Base-by-base conservation (phyloP, 345 rosid genomes). In the Eucalyptus dawsonii region DNA sequence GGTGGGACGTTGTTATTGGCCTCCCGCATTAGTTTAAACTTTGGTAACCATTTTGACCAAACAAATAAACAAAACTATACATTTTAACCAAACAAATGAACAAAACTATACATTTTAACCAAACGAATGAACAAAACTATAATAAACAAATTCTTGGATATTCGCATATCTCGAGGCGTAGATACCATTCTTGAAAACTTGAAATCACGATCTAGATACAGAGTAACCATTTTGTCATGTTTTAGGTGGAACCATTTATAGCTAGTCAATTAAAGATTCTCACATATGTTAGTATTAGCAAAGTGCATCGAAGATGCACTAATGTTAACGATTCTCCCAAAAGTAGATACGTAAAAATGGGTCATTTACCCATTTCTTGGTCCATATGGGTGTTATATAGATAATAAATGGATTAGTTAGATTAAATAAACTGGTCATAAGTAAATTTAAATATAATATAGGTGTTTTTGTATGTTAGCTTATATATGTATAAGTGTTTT, bases 161-260 rank as follows among this genome's bases (percentile, higher is more conserved):
- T 56, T 56, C 62, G 58, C 25, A 56, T 56, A 5, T 24, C 13
- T 56, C 13, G 6, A 56, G 29, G 6, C 6, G 1, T 1, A 24
- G 5, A 29, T 27, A 3, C 69, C 8, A 29, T 29, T 62, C 5
- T 62, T 0, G 1, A 0, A 29, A 27, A 27, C n/a, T 62, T 62
- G 3, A 62, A 29, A 29, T 62, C 4, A 6, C 69, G 2, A 1
- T 56, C 1, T 24, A 10, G 3, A 1, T 56, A 0, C 0, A 0
- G 3, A 24, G 0, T 22, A 22, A 9, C 0, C 0, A 0, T 62
- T 62, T 60, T 12, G 1, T 62, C n/a, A 1, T 0, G 0, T 13
- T 34, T 34, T 34, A 34, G 34, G 2, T 62, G 69, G 2, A 14
- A 29, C 31, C 29, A 62, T 14, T 62, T 62, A 29, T 29, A 13